Base-by-base conservation (phyloP, 2,329 filamentous ascomycete genomes). In the Arthrobotrys sinensis region DNA sequence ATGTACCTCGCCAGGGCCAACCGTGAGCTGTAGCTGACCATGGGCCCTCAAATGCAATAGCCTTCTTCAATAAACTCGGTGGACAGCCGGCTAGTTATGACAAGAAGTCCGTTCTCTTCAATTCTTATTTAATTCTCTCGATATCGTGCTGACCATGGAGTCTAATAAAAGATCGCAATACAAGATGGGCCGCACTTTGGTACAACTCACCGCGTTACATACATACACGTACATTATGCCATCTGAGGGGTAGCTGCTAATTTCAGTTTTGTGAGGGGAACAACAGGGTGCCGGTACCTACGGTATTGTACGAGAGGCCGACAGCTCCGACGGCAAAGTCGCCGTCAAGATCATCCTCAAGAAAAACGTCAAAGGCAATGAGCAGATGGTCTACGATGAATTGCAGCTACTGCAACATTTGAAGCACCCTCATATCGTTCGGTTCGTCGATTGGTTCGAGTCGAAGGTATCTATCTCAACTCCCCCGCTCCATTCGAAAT, bases 321-420 rank as follows among this genome's bases (percentile, higher is more conserved):
- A 97, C 79, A 89, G 93, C 81, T 90, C 91, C 48, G 88, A 89
- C 19, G 93, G 93, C 84, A 92, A 97, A 87, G 94, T 97, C 79
- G 96, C 96, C 46, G 90, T 99, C 85, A 99, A 99, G 88, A 98
- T 99, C 84, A 99, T 99, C 85, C 87, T 98, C 83, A 99, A 99
- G 89, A 97, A 97, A 88, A 98, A 97, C 85, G 95, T 99, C 84
- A 96, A 94, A 85, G 95, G 94, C 80, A 98, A 98, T 83, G 96
- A 99, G 87, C 90, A 92, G 85, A 99, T 99, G 96, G 96, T 99
- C 46, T 96, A 97, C 84, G 96, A 99, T 85, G 96, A 99, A 87
- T 88, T 99, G 82, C 89, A 94, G 81, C 94, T 99, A 90, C 89
- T 99, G 80, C 94, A 97, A 86, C 90, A 90, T 76, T 90, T 99